Evolutionary conservation across 441 rosid species (phyloP).

Genomic region (Populus hybrid): DNA sequence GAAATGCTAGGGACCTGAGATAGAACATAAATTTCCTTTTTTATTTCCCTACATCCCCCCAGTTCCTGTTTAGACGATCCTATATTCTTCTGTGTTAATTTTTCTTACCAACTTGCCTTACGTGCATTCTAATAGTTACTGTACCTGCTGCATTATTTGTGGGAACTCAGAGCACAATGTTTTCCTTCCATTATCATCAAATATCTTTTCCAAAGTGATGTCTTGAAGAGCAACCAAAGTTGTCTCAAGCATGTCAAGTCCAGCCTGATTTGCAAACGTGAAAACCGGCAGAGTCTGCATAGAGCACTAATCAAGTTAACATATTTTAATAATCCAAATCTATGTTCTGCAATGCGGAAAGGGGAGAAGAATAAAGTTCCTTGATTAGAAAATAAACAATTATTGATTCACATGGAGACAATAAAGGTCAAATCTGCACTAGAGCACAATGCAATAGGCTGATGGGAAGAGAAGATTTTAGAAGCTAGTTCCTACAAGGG

Average conservation of each 20-base stretch:
- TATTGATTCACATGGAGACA: background rate
- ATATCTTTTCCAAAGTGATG: conserved; percentile 57
- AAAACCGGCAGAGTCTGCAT: conserved; percentile 81
- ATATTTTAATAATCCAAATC: background rate
- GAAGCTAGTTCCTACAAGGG: background rate
- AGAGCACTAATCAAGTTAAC: background rate
- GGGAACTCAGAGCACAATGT: conserved; percentile 73
- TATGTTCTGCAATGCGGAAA: background rate
- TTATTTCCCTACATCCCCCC: background rate
- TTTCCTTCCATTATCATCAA: conserved; percentile 46
- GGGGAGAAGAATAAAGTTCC: background rate
- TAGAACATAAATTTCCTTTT: no score
- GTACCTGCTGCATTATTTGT: conserved; percentile 95
- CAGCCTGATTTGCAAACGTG: conserved; percentile 94
- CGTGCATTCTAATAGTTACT: no score
- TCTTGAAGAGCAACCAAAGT: conserved; percentile 94
- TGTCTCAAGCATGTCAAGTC: conserved; percentile 95
- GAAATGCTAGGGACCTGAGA: no score
- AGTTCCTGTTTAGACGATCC: background rate
- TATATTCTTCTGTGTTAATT: background rate
- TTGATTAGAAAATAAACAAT: background rate
- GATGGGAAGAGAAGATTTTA: background rate
- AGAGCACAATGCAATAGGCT: background rate
- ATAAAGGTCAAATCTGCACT: background rate
- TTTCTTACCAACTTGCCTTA: no score